Evolutionary conservation across 257 asterid genomes (phyloP).

Genomic region (Agastache rugosa): DNA sequence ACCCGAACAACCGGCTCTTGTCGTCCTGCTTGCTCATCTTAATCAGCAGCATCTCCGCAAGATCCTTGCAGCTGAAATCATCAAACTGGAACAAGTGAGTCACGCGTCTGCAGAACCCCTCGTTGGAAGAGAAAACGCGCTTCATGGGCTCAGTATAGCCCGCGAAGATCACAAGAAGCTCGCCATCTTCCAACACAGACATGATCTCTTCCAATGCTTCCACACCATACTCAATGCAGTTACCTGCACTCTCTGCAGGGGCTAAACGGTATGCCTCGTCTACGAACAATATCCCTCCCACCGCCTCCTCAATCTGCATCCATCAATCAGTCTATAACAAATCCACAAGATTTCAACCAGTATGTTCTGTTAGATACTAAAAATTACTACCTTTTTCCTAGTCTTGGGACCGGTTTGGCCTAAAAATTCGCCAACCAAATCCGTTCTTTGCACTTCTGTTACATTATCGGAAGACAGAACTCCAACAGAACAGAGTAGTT

Average conservation of each 20-base stretch:
- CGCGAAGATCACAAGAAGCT: constrained; percentile 76
- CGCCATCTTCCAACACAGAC: constrained; percentile 88
- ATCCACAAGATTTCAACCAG: neutral
- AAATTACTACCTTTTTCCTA: constrained; percentile 58
- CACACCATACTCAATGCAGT: constrained; percentile 59
- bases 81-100: constrained; percentile 75
- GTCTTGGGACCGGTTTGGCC: constrained; percentile 95
- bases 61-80: constrained; percentile 66
- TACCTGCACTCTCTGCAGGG: constrained; percentile 57
- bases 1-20: constrained; percentile 63
- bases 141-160: constrained; percentile 93
- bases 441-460: constrained; percentile 81
- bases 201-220: constrained; percentile 93
- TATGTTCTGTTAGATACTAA: too few species aligned
- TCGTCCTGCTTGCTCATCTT: constrained; percentile 71
- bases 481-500: constrained; percentile 72
- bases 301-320: constrained; percentile 84
- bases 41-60: constrained; percentile 75
- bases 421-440: constrained; percentile 79
- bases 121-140: constrained; percentile 78
- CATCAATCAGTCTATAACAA: neutral
- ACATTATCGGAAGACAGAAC: constrained; percentile 66
- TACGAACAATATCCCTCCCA: constrained; percentile 80
- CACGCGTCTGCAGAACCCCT: constrained; percentile 86
- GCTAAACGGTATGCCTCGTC: constrained; percentile 84